Evolutionary conservation across 345 rosid genomes (phyloP).

Genomic region (Iberis pinnata): DNA sequence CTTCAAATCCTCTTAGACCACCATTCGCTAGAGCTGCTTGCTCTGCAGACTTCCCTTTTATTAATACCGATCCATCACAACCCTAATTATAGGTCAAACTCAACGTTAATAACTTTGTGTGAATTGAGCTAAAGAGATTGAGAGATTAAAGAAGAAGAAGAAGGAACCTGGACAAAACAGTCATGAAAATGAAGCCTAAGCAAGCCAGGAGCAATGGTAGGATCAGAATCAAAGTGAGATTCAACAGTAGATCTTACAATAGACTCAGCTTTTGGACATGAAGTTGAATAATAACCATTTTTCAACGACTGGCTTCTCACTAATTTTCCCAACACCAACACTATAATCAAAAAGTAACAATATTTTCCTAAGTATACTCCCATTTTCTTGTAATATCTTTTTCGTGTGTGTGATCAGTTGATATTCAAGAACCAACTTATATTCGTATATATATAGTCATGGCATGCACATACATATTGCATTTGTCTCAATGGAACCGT

Average conservation of each 20-base stretch:
- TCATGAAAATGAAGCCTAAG: constrained; percentile 75
- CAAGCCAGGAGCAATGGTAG: constrained; percentile 53
- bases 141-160: neutral
- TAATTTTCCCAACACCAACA: constrained; percentile 14
- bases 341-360: constrained; percentile 7
- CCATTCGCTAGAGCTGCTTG: constrained; percentile 34
- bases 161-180: constrained; percentile 58
- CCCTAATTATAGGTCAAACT: constrained; percentile 24
- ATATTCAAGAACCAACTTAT: constrained; percentile 10
- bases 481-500: constrained; percentile 29
- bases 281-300: constrained; percentile 53
- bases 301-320: constrained; percentile 30
- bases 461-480: neutral
- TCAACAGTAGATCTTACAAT: constrained; percentile 53
- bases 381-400: constrained; percentile 16
- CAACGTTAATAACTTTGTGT: neutral
- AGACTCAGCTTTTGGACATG: constrained; percentile 50
- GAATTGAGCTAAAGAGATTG: neutral
- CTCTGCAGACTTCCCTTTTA: constrained; percentile 38
- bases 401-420: neutral
- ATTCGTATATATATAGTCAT: constrained; percentile 7
- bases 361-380: constrained; percentile 15
- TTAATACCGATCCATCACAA: constrained; percentile 50
- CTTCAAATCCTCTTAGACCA: constrained; percentile 37
- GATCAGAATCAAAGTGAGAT: constrained; percentile 51